Evolutionary conservation across 371 early-diverging fungal species (phyloP).

Genomic region (Lichtheimia hyalospora): DNA sequence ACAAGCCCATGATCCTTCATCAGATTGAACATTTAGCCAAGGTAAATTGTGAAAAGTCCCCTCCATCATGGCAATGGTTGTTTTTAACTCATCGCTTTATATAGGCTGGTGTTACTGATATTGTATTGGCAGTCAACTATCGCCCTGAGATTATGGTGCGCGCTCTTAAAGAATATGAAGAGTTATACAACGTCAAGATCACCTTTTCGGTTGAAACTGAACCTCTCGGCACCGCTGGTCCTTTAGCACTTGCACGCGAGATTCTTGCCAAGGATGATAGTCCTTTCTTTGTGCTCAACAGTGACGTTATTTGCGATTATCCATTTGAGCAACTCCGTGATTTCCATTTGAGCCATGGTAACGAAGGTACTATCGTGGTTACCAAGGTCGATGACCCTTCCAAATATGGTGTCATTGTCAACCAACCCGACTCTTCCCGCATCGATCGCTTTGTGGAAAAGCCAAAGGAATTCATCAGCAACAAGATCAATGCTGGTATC

Average conservation of each 20-base stretch:
- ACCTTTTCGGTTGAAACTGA: slow-evolving; percentile 97
- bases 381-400: slow-evolving; percentile 98
- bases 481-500: slow-evolving; percentile 99
- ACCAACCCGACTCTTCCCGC: slow-evolving; percentile 53
- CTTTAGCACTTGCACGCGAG: slow-evolving; percentile 92
- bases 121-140: slow-evolving; percentile 99
- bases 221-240: slow-evolving; percentile 98
- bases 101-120: slow-evolving; percentile 95
- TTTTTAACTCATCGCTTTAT: background rate
- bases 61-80: background rate
- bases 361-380: slow-evolving; percentile 91
- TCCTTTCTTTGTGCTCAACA: slow-evolving; percentile 99
- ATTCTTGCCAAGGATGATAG: slow-evolving; percentile 88
- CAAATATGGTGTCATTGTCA: slow-evolving; percentile 97
- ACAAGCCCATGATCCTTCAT: slow-evolving; percentile 99
- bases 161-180: slow-evolving; percentile 84
- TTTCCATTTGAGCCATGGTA: slow-evolving; percentile 86
- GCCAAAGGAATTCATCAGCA: slow-evolving; percentile 91
- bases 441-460: slow-evolving; percentile 99
- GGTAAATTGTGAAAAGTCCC: slow-evolving; percentile 47
- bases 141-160: slow-evolving; percentile 94
- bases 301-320: slow-evolving; percentile 98
- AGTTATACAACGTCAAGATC: slow-evolving; percentile 87
- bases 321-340: slow-evolving; percentile 89
- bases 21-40: slow-evolving; percentile 97